These are phyloP conservation scores for Wallacemonas sp. DNA, from an alignment of 208 protist species.

Conservation along the genomic window DNA sequence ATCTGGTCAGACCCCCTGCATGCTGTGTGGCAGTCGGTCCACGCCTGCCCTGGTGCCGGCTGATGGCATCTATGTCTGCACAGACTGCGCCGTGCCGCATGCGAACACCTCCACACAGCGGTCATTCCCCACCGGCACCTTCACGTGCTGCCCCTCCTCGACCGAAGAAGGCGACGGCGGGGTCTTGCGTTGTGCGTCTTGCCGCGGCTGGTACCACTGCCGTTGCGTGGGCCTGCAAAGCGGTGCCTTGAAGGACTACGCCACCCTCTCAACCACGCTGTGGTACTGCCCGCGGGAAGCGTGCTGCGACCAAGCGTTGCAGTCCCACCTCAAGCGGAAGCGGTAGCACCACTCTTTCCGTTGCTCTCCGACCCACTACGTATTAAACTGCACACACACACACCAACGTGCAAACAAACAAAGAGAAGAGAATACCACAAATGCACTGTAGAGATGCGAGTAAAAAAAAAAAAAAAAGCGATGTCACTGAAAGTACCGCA, in stretches of 20 bases:
- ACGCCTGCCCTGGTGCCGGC: conserved; percentile 42
- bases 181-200: conserved; percentile 72
- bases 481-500: no score
- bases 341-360: conserved; percentile 17
- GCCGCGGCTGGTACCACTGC: conserved; percentile 78
- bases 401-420: no score
- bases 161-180: conserved; percentile 56
- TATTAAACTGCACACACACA: no score
- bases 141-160: conserved; percentile 83
- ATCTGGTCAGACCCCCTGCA: conserved; percentile 31
- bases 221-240: conserved; percentile 60
- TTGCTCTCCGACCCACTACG: no score
- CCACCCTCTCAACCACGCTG: conserved; percentile 71
- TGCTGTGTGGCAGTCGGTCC: conserved; percentile 34
- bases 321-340: conserved; percentile 32
- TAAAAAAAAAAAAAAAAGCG: no score
- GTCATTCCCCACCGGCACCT: conserved; percentile 65
- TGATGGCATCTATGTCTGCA: conserved; percentile 72
- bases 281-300: conserved; percentile 83
- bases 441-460: no score
- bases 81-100: conserved; percentile 37
- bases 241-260: conserved; percentile 49
- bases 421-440: no score
- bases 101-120: conserved; percentile 10
- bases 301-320: conserved; percentile 65